phyloP scores from a whole-genome alignment of 495 filamentous ascomycete genomes.

The Penicillium canescens region DNA sequence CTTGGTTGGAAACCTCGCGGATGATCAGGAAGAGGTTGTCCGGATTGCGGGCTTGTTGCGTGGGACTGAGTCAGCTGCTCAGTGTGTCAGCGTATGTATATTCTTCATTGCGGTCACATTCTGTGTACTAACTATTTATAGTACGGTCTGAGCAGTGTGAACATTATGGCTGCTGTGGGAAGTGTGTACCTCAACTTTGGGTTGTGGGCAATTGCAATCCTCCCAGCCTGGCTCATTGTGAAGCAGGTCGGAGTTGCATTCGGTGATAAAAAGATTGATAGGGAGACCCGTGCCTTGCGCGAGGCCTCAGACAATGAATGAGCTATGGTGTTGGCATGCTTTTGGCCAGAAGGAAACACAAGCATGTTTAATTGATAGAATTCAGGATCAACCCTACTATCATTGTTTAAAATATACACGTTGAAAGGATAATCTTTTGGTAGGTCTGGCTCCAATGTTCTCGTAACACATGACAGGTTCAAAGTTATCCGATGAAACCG shows the following conservation, averaged over 20 bases:
- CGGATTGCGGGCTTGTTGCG: slow-evolving; percentile 60
- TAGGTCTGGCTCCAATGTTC: not conserved
- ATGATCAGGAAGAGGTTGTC: slow-evolving; percentile 55
- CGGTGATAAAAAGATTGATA: slow-evolving; percentile 36
- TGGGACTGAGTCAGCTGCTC: slow-evolving; percentile 62
- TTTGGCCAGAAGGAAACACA: no score
- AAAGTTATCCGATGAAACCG: slow-evolving; percentile 24
- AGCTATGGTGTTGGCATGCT: not conserved
- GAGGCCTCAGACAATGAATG: slow-evolving; percentile 14
- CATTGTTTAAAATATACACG: slow-evolving; percentile 4
- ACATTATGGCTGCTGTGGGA: slow-evolving; percentile 59
- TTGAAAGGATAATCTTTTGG: not conserved
- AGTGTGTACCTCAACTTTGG: slow-evolving; percentile 64
- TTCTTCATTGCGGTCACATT: not conserved
- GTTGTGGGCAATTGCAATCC: slow-evolving; percentile 56
- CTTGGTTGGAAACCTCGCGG: slow-evolving; percentile 58
- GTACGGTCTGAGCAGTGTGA: slow-evolving; percentile 58
- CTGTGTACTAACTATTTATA: slow-evolving; percentile 14
- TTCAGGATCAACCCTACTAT: not conserved
- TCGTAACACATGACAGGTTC: not conserved
- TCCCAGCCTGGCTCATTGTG: slow-evolving; percentile 61
- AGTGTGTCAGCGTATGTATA: slow-evolving; percentile 53
- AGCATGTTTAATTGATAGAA: not conserved
- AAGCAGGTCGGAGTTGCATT: slow-evolving; percentile 47
- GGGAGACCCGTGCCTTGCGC: slow-evolving; percentile 23